A percentile compares a stretch with the other conserved stretches of the same genome.
These are phyloP conservation scores for Tolypocladium paradoxum DNA, from an alignment of 2,329 filamentous ascomycete species.

Conservation along the genomic window DNA sequence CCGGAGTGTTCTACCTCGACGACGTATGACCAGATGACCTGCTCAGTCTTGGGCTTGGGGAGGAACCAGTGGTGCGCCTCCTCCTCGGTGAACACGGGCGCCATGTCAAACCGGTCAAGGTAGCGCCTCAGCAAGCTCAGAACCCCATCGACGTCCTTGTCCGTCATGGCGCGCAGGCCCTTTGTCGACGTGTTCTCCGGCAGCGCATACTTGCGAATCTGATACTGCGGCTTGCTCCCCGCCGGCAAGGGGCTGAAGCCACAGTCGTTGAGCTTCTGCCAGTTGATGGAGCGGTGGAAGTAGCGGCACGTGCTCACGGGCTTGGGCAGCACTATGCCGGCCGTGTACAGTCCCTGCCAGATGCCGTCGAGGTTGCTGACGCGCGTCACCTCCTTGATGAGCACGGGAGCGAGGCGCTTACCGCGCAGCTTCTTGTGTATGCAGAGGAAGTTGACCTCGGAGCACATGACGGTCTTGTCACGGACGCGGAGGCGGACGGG, in stretches of 20 bases:
- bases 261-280: conserved; percentile 90
- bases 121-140: conserved; percentile 67
- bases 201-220: conserved; percentile 77
- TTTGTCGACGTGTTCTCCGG: conserved; percentile 61
- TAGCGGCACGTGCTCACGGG: conserved; percentile 91
- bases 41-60: conserved; percentile 53
- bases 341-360: conserved; percentile 95
- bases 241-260: conserved; percentile 84
- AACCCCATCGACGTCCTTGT: conserved; percentile 67
- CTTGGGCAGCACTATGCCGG: conserved; percentile 79
- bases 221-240: conserved; percentile 73
- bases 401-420: conserved; percentile 82
- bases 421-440: conserved; percentile 95
- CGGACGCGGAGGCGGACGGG: conserved; percentile 76
- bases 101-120: conserved; percentile 69
- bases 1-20: conserved; percentile 51
- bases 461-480: conserved; percentile 61
- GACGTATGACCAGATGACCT: conserved; percentile 90
- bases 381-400: conserved; percentile 96
- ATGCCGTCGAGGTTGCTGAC: conserved; percentile 77
- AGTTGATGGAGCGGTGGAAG: conserved; percentile 88
- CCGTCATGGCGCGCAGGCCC: conserved; percentile 71
- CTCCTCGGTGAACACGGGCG: conserved; percentile 66
- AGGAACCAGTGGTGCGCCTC: conserved; percentile 87
- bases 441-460: conserved; percentile 96